Percentiles rank a stretch among this genome's conserved stretches.
Evolutionary conservation across 176 grass and related monocot genomes (phyloP).

Genomic region (Triticum monococcum): DNA sequence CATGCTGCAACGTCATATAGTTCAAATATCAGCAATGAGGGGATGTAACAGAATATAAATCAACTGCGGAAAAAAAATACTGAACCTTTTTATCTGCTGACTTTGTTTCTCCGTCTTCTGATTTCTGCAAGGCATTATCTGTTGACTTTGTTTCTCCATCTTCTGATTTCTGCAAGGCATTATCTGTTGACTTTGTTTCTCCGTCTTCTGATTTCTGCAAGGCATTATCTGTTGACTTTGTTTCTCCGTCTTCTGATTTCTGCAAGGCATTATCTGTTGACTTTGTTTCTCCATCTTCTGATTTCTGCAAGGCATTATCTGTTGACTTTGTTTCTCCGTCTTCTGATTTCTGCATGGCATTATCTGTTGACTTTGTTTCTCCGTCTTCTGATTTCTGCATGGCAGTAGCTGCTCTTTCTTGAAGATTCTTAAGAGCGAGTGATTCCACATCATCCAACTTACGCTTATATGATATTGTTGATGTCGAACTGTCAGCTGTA

Average conservation of each 20-base stretch:
- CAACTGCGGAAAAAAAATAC: not conserved
- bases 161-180: too few species aligned
- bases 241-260: constrained; percentile 43
- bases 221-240: constrained; percentile 41
- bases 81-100: constrained; percentile 58
- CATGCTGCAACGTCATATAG: constrained; percentile 35
- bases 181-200: too few species aligned
- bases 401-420: constrained; percentile 33
- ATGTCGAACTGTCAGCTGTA: constrained; percentile 80
- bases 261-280: constrained; percentile 28
- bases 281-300: not conserved
- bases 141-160: constrained; percentile 34
- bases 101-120: constrained; percentile 32
- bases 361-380: constrained; percentile 46
- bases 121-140: too few species aligned
- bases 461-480: constrained; percentile 73
- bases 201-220: too few species aligned
- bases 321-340: not conserved
- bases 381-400: constrained; percentile 33
- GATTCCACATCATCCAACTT: constrained; percentile 70
- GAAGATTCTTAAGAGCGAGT: constrained; percentile 59
- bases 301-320: not conserved
- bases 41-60: not conserved
- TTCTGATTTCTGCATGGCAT: not conserved
- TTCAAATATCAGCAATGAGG: constrained; percentile 14